phyloP scores from a whole-genome alignment of 192 early-diverging fungal species.

The Coemansia brasiliensis region DNA sequence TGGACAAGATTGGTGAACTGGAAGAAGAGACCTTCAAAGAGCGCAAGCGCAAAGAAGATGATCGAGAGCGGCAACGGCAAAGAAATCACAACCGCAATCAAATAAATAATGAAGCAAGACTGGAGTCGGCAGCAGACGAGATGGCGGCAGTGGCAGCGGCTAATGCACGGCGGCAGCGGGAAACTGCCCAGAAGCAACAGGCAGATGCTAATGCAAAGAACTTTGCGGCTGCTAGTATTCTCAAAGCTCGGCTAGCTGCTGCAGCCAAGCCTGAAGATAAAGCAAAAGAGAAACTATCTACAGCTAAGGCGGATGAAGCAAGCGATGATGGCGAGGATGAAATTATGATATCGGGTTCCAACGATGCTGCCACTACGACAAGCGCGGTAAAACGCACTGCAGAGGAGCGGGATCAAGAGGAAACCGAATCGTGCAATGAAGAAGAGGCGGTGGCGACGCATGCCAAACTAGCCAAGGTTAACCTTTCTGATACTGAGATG shows the following conservation, averaged over 20 bases:
- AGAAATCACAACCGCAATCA: constrained; percentile 2
- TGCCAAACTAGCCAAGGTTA: background rate
- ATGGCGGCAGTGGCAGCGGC: constrained; percentile 55
- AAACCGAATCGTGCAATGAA: background rate
- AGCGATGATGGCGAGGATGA: constrained; percentile 19
- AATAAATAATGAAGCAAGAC: constrained; percentile 31
- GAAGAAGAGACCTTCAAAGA: constrained; percentile 79
- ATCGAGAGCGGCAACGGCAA: constrained; percentile 43
- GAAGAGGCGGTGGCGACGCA: background rate
- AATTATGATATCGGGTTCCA: constrained; percentile 23
- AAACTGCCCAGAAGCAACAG: constrained; percentile 14
- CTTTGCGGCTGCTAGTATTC: constrained; percentile 61
- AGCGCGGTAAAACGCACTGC: constrained; percentile 46
- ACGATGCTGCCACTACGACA: constrained; percentile 11
- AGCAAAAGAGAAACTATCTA: too few species aligned
- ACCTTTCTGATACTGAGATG: constrained; percentile 8
- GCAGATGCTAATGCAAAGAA: constrained; percentile 33
- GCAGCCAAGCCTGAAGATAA: constrained; percentile 1
- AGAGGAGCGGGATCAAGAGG: constrained; percentile 49
- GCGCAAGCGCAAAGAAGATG: constrained; percentile 58
- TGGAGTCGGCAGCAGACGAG: constrained; percentile 48
- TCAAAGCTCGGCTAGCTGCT: constrained; percentile 61
- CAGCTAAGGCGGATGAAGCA: background rate
- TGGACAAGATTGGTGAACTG: constrained; percentile 78
- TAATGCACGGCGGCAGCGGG: constrained; percentile 37